phyloP scores from a whole-genome alignment of 2,329 filamentous ascomycete genomes.

The Colletotrichum echinochloae region DNA sequence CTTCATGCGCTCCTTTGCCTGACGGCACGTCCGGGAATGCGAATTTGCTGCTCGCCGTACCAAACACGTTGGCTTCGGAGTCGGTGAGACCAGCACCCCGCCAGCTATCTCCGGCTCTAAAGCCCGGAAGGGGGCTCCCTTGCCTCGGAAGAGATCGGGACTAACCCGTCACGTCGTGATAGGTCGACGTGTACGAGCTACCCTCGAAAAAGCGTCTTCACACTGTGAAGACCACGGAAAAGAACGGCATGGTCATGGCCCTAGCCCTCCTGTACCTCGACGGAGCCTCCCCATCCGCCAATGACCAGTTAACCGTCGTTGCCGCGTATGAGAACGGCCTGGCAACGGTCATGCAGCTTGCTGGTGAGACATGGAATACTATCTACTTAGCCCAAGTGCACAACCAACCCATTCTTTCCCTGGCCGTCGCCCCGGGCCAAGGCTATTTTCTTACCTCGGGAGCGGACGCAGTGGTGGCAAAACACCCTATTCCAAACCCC shows the following conservation, averaged over 20 bases:
- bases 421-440: conserved; percentile 65
- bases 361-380: conserved; percentile 57
- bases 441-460: conserved; percentile 81
- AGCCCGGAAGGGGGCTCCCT: conserved; percentile 2
- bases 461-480: conserved; percentile 83
- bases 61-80: conserved; percentile 80
- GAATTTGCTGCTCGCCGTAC: conserved; percentile 77
- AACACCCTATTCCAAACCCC: conserved; percentile 72
- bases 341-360: conserved; percentile 72
- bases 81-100: conserved; percentile 60
- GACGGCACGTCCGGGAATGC: conserved; percentile 7
- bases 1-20: conserved; percentile 60
- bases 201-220: conserved; percentile 79
- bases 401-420: conserved; percentile 83
- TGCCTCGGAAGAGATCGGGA: conserved; percentile 10
- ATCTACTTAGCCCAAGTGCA: conserved; percentile 77
- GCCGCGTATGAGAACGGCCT: conserved; percentile 90
- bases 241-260: conserved; percentile 90
- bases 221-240: conserved; percentile 61
- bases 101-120: conserved; percentile 29
- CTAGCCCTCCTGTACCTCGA: conserved; percentile 69
- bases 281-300: conserved; percentile 44
- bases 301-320: conserved; percentile 67
- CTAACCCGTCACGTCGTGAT: conserved; percentile 26
- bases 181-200: conserved; percentile 86